Percentiles rank a stretch among this genome's conserved stretches.
Conservation (phyloP, 129 eudicot genomes). For the Smallanthus sonchifolius region DNA sequence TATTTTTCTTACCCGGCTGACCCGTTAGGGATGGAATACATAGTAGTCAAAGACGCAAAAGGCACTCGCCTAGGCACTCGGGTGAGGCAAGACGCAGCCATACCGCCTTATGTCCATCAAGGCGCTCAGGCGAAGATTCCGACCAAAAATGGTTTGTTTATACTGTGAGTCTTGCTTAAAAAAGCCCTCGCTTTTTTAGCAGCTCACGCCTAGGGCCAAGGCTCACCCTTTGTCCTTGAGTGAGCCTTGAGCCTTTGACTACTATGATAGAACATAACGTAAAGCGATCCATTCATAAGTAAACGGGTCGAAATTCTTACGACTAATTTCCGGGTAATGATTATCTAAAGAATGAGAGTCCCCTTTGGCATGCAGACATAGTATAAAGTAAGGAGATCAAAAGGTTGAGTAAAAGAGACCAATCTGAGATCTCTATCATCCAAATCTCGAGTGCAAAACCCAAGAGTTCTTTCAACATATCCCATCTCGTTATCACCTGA, state of each 20-base stretch:
- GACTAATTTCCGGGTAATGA: not conserved
- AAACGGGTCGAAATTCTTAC: not conserved
- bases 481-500: slow-evolving; percentile 93
- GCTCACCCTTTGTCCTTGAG: no score
- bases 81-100: no score
- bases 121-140: no score
- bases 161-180: no score
- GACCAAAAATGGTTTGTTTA: no score
- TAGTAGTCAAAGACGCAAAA: no score
- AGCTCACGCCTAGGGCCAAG: no score
- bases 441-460: slow-evolving; percentile 80
- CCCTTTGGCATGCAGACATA: not conserved
- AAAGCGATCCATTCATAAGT: not conserved
- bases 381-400: not conserved
- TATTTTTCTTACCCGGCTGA: not conserved
- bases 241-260: no score
- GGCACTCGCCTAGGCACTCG: no score
- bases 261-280: not conserved
- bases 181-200: no score
- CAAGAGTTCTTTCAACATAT: slow-evolving; percentile 92
- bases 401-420: slow-evolving; percentile 40
- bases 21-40: not conserved
- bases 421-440: slow-evolving; percentile 86
- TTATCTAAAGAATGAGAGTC: not conserved
- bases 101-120: no score